Percentiles rank a stretch among this genome's conserved stretches.
Conservation (phyloP, 2,329 filamentous ascomycete genomes). For the Talaromyces sp. region DNA sequence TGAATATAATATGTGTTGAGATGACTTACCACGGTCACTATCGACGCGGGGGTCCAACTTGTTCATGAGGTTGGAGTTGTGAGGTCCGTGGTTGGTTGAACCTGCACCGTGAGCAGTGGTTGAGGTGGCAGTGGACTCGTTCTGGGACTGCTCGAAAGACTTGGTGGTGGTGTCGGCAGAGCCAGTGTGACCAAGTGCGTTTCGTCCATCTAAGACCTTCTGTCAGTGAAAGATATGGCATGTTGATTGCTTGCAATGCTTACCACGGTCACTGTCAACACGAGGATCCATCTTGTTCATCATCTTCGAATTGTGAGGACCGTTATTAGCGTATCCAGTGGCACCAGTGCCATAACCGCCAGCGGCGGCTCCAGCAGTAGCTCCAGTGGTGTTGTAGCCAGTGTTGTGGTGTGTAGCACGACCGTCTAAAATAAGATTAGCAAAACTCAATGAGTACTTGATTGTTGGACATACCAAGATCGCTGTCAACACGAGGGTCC, state of each 20-base stretch:
- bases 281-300: slow-evolving; percentile 38
- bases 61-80: slow-evolving; percentile 46
- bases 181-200: slow-evolving; percentile 8
- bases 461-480: slow-evolving; percentile 17
- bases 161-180: slow-evolving; percentile 6
- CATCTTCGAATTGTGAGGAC: slow-evolving; percentile 36
- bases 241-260: background rate
- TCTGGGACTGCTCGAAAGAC: slow-evolving; percentile 14
- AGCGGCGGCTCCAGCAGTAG: background rate
- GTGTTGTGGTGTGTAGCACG: slow-evolving; percentile 7
- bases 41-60: slow-evolving; percentile 53
- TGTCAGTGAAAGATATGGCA: background rate
- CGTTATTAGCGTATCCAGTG: slow-evolving; percentile 30
- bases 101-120: slow-evolving; percentile 13
- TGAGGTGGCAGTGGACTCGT: slow-evolving; percentile 6
- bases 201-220: background rate
- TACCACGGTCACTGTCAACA: slow-evolving; percentile 35
- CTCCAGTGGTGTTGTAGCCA: slow-evolving; percentile 8
- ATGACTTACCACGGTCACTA: slow-evolving; percentile 24
- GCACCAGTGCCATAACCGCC: slow-evolving; percentile 6
- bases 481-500: slow-evolving; percentile 42
- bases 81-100: slow-evolving; percentile 38
- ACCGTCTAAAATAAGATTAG: slow-evolving; percentile 15
- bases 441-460: background rate
- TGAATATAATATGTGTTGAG: too few relatives aligned